These are phyloP conservation scores for Cladosporium sp. DNA, from an alignment of 2,329 filamentous ascomycete species.

Conservation along the genomic window DNA sequence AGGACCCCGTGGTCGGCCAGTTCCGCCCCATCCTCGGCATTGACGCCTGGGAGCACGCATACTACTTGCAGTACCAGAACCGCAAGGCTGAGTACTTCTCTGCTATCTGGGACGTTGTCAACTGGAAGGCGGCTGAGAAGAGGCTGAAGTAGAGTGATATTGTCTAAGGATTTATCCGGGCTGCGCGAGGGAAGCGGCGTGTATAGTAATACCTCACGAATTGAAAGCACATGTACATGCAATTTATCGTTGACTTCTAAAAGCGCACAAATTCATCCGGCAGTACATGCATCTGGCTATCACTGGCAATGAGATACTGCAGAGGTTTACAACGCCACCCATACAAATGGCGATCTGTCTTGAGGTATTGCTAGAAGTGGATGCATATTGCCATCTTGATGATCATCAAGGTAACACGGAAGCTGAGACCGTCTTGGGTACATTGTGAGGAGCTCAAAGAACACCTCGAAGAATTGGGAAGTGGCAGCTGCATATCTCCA, in stretches of 20 bases:
- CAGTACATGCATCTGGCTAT: no score
- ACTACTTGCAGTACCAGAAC: conserved; percentile 96
- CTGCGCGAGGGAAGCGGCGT: background rate
- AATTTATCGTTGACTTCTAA: background rate
- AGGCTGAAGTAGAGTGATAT: conserved; percentile 33
- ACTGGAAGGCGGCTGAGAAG: conserved; percentile 78
- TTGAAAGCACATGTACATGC: background rate
- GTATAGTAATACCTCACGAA: background rate
- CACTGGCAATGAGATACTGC: no score
- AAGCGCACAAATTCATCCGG: background rate
- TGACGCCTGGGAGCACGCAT: conserved; percentile 95
- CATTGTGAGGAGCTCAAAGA: no score
- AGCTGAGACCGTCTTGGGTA: no score
- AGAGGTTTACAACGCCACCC: no score
- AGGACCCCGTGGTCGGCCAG: conserved; percentile 82
- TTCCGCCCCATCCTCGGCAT: conserved; percentile 82
- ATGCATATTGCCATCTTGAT: no score
- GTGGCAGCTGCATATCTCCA: no score
- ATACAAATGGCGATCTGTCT: no score
- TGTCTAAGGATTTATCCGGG: background rate
- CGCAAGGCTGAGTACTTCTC: conserved; percentile 94
- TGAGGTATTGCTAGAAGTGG: no score
- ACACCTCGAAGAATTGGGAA: no score
- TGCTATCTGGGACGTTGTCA: conserved; percentile 91
- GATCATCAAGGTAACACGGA: no score